Evolutionary conservation across 2,329 filamentous ascomycete species (phyloP), one percentile per base, ranked within the genome.

Genomic region (Ophiosphaerella herpotricha): DNA sequence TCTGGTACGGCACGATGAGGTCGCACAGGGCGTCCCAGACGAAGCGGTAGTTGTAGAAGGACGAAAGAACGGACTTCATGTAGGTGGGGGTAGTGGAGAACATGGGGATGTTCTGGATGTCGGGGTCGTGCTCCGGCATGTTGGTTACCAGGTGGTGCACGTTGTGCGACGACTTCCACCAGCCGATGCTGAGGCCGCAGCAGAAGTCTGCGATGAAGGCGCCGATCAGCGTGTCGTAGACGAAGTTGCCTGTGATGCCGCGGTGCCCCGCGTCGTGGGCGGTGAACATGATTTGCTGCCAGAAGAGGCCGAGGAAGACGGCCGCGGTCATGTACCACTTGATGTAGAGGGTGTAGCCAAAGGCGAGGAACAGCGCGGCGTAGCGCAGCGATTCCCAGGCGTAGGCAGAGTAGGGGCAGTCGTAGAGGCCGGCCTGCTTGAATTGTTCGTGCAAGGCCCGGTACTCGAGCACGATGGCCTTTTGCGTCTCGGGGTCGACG

Each of bases 51-150:
- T 92, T 86, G 73, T 97, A 95, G 75, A 91, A 96, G 4, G 89
- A 89, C 14, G 89, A 94, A 31, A 83, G 81, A 40, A 96, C 77
- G 50, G 79, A 87, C 34, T 80, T 80, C 45, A 96, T 82, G 64
- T 94, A 88, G 21, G 90, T 85, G 63, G 95, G 91, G 2, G 89
- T 91, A 26, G 94, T 84, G 52, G 91, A 90, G 70, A 97, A 91
- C 70, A 96, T 87, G 3, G 92, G 92, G 74, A 96, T 84, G 71
- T 96, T 75, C 49, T 75, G 74, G 34, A 75, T 66, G 41, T 75
- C 74, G 0, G 74, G 74, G 42, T 76, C 74, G 57, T 76, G 74
- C 48, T 74, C 71, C 39, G 84, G 82, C 59, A 81, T 77, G 74
- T 88, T 88, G 37, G 85, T 87, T 48, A 87, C 74, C 3, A 88